phyloP scores from a whole-genome alignment of 805 yeast genomes.

The Zygosaccharomyces siamensis region DNA sequence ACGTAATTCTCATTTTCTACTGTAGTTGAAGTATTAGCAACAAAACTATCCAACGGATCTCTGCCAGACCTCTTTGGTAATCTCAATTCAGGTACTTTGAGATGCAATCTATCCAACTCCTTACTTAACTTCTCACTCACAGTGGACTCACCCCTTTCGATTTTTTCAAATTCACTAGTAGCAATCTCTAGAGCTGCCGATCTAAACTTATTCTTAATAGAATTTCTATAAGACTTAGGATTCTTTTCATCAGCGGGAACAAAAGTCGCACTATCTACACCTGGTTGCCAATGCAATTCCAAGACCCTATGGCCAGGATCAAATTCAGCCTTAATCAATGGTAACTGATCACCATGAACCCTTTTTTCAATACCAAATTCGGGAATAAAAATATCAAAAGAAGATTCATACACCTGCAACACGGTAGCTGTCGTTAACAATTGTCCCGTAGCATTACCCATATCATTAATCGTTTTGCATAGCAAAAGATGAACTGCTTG shows the following conservation, averaged over 20 bases:
- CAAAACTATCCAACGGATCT: slow-evolving; percentile 50
- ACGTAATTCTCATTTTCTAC: slow-evolving; percentile 58
- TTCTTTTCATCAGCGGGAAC: slow-evolving; percentile 87
- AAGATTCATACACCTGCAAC: slow-evolving; percentile 88
- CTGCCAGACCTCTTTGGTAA: slow-evolving; percentile 31
- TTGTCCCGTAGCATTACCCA: slow-evolving; percentile 72
- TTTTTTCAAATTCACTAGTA: slow-evolving; percentile 36
- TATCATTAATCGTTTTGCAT: slow-evolving; percentile 76
- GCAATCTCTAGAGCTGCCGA: slow-evolving; percentile 73
- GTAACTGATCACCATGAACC: slow-evolving; percentile 96
- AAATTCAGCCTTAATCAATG: slow-evolving; percentile 87
- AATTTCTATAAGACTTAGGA: slow-evolving; percentile 67
- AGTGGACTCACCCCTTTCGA: slow-evolving; percentile 21
- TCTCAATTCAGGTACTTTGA: slow-evolving; percentile 44
- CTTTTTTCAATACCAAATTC: slow-evolving; percentile 93
- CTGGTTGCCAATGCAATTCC: slow-evolving; percentile 88
- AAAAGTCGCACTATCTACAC: slow-evolving; percentile 86
- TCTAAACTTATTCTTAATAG: slow-evolving; percentile 73
- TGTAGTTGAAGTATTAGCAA: slow-evolving; percentile 52
- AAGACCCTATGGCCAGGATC: slow-evolving; percentile 61
- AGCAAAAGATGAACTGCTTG: slow-evolving; percentile 86
- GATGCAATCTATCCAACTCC: slow-evolving; percentile 47
- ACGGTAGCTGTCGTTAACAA: slow-evolving; percentile 80
- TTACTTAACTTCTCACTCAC: slow-evolving; percentile 42
- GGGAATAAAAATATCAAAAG: slow-evolving; percentile 89